Base-by-base conservation (phyloP, 1,139 yeast species). In the Blastobotrys malaysiensis region DNA sequence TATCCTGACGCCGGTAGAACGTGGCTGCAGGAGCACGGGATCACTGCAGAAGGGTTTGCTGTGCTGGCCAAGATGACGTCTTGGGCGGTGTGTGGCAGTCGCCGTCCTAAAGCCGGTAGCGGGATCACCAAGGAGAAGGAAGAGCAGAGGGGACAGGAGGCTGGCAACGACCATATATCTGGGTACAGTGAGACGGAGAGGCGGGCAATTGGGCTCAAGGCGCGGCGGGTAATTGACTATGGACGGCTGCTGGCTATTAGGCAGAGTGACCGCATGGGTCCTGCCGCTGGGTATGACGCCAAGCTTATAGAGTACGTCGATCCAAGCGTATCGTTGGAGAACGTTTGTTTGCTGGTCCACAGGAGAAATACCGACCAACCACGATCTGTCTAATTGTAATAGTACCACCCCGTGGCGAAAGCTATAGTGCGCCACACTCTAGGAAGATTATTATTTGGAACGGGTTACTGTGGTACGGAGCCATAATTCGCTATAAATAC, bases 1-100 rank as follows among this genome's bases (percentile, higher is more conserved):
- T 80, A 67, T 76, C 87, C 57, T 48, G 61, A 62, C 4, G 82
- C 65, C 55, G 73, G 84, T 45, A 62, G 66, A 9, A 73, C 27
- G 57, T 76, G 69, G 59, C 57, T 75, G 18, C 46, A 21, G 52
- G 31, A 59, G 39, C 59, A 66, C 43, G 61, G 66, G 0, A 61
- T 69, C 9, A 64, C 65, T 20, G 55, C 53, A 2, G 65, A 65
- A 1, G 77, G 81, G n/a, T 87, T 89, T 63, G 67, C 67, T 5
- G 76, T 77, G 9, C 68, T 89, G 52, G 78, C 79, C 56, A 84
- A 81, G 65, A 75, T 87, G 69, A 87, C 85, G 9, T 83, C 96
- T 1, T 90, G 97, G 96, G 96, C 96, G 0, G 88, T 91, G 0
- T 82, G 84, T 62, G 95, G 95, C 1, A 65, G 74, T 13, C 70